Base-by-base conservation (phyloP, 2,329 filamentous ascomycete species). In the Teratosphaeria epicoccoides region DNA sequence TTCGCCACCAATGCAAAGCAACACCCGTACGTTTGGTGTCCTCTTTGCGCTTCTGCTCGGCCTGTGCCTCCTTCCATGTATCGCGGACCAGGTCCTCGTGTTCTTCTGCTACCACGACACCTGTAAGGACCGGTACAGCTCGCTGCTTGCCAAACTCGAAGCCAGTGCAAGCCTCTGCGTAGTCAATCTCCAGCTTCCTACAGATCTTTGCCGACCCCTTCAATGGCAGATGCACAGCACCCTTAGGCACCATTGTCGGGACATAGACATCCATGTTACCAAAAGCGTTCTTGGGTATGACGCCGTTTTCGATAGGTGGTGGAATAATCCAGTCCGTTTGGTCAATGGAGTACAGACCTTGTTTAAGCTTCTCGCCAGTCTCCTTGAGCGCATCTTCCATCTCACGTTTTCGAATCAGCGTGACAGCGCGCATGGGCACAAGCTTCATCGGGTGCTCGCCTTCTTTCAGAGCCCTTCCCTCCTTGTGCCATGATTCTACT, bases 321-420 rank as follows among this genome's bases (percentile, higher is more conserved):
- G 91, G 91, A 51, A 96, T 91, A 66, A 97, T 97, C 83, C 88
- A 96, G 51, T 95, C 87, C 0, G 93, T 98, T 69, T 98, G 93
- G 7, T 86, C 83, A 52, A 78, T 74, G 50, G 86, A 83, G 68
- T 88, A 98, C 0, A 98, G 71, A 0, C 89, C 90, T 66, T 98
- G 93, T 54, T 89, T 77, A 4, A 87, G 82, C 68, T 94, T 95
- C 60, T 85, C 79, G 17, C 91, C 91, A 0, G 82, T 88, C 22
- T 84, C 78, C 2, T 85, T 82, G 65, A 93, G 83, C 2, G 84
- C 82, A 64, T 95, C 89, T 59, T 94, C 85, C 43, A 97, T 85
- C 67, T 96, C 93, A 47, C 90, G 82, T 61, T 89, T 87, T 22
- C 93, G 80, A 49, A 89, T 88, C 2, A 87, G 79, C 0, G 93